These are phyloP conservation scores for Monascus purpureus DNA, from an alignment of 495 filamentous ascomycete genomes.

Conservation along the genomic window DNA sequence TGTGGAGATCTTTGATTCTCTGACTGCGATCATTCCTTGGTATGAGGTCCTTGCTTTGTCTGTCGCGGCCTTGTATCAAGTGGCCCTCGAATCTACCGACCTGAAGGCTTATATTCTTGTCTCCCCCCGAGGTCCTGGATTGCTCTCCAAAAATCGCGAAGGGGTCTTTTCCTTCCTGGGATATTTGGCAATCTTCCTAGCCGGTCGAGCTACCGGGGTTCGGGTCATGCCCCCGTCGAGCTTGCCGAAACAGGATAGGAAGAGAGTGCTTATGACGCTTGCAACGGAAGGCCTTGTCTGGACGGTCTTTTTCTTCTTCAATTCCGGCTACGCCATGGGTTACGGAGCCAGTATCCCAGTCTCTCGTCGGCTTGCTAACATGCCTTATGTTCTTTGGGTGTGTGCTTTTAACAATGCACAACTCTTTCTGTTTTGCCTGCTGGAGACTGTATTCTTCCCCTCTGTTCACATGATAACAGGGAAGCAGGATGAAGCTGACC, in stretches of 20 bases:
- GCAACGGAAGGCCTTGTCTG: conserved; percentile 47
- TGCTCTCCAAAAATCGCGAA: conserved; percentile 83
- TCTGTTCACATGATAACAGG: conserved; percentile 41
- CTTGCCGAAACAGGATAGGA: conserved; percentile 27
- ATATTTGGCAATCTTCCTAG: conserved; percentile 89
- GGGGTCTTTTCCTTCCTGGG: conserved; percentile 87
- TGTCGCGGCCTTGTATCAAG: conserved; percentile 53
- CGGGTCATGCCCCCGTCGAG: conserved; percentile 48
- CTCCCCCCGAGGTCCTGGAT: conserved; percentile 54
- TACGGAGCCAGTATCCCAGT: conserved; percentile 49
- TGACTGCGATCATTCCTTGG: conserved; percentile 44
- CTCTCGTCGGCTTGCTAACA: conserved; percentile 80
- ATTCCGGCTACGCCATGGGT: conserved; percentile 54
- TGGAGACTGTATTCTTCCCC: conserved; percentile 69
- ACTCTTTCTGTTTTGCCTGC: conserved; percentile 58
- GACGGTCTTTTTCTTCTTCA: conserved; percentile 49
- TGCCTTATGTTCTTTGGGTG: conserved; percentile 90
- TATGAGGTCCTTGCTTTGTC: conserved; percentile 58
- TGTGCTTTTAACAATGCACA: conserved; percentile 74
- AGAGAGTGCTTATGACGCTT: conserved; percentile 45
- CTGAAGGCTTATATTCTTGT: conserved; percentile 74
- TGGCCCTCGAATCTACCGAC: conserved; percentile 57
- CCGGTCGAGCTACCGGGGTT: conserved; percentile 71
- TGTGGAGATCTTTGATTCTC: conserved; percentile 68
- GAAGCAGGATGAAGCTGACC: conserved; percentile 34